Evolutionary conservation across 2,329 filamentous ascomycete genomes (phyloP).

Genomic region (Thermochaetoides dissita): DNA sequence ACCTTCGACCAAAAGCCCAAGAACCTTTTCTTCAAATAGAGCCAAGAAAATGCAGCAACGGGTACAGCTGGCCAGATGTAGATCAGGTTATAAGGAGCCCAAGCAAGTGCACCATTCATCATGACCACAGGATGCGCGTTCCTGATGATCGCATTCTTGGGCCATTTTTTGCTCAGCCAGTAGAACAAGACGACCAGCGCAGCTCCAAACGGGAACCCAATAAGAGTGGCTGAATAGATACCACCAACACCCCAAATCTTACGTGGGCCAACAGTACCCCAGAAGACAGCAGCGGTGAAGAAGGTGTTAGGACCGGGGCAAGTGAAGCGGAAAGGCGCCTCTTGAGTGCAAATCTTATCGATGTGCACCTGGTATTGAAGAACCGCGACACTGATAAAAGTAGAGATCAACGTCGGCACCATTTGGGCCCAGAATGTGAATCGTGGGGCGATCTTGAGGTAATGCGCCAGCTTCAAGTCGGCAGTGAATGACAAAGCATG

Average conservation of each 20-base stretch:
- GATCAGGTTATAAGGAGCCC: conserved; percentile 27
- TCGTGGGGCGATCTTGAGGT: conserved; percentile 21
- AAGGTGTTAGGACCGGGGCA: conserved; percentile 46
- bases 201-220: conserved; percentile 37
- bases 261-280: conserved; percentile 46
- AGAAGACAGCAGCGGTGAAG: conserved; percentile 45
- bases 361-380: conserved; percentile 31
- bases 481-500: conserved; percentile 13
- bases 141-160: conserved; percentile 20
- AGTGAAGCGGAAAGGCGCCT: conserved; percentile 38
- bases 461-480: conserved; percentile 20
- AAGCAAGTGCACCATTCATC: conserved; percentile 22
- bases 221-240: conserved; percentile 32
- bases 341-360: conserved; percentile 33
- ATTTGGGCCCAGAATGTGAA: conserved; percentile 25
- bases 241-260: conserved; percentile 33
- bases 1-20: conserved; percentile 17
- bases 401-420: conserved; percentile 22
- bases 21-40: conserved; percentile 24
- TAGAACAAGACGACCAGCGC: conserved; percentile 24
- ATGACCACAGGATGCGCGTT: conserved; percentile 28
- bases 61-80: conserved; percentile 32
- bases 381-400: conserved; percentile 24
- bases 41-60: conserved; percentile 27
- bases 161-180: conserved; percentile 21